These are phyloP conservation scores for Chrysanthemum makinoi DNA, from an alignment of 129 eudicot species.

Conservation along the genomic window DNA sequence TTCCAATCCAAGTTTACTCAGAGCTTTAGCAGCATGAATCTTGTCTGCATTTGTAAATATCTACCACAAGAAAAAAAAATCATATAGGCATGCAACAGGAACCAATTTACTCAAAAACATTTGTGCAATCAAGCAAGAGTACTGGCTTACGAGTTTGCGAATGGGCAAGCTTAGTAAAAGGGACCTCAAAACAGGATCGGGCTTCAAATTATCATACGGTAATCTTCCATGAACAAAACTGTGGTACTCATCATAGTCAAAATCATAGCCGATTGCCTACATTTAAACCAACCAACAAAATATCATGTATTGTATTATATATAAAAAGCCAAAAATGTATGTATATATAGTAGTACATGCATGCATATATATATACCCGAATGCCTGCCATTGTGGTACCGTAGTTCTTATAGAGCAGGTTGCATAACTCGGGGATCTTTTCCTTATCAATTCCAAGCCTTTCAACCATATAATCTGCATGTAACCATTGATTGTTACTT, in stretches of 20 bases:
- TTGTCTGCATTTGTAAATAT: constrained; percentile 90
- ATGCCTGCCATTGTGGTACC: constrained; percentile 98
- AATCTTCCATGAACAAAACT: constrained; percentile 91
- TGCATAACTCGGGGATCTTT: constrained; percentile 57
- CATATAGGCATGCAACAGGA: too few species aligned
- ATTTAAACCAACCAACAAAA: not conserved
- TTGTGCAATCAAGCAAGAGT: not conserved
- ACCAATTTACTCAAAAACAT: too few species aligned
- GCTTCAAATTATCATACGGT: constrained; percentile 88
- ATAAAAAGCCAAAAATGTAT: too few species aligned
- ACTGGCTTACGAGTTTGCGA: constrained; percentile 75
- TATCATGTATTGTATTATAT: too few species aligned
- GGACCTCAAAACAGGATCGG: constrained; percentile 79
- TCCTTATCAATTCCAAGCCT: constrained; percentile 71
- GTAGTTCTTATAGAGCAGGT: constrained; percentile 75
- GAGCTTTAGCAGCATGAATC: constrained; percentile 68
- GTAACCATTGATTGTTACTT: not conserved
- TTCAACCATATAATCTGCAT: constrained; percentile 82
- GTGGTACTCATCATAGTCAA: constrained; percentile 94
- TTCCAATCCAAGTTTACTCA: constrained; percentile 66
- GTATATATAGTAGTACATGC: too few species aligned
- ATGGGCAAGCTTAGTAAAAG: constrained; percentile 78
- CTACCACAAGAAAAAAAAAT: constrained; percentile 28
- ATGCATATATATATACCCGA: constrained; percentile 46
- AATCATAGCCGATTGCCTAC: constrained; percentile 94